These are phyloP conservation scores for Ceratobasidium sp. DNA, from an alignment of 1,284 basidiomycete species.

Conservation along the genomic window DNA sequence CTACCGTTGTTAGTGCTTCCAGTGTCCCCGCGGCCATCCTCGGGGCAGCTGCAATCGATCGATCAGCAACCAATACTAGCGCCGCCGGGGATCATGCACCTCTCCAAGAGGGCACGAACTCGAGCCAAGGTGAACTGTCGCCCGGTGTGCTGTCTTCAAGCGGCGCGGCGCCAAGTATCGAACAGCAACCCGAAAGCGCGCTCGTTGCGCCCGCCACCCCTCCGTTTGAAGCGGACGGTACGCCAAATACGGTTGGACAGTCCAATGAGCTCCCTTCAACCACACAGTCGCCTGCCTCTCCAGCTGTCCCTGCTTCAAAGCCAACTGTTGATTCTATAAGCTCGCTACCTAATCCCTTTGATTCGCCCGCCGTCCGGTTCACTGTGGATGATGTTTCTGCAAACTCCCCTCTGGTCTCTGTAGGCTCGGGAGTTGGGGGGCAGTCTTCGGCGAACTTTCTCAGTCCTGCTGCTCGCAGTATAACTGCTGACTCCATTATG, in stretches of 20 bases:
- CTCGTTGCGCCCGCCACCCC: neutral
- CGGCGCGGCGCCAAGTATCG: neutral
- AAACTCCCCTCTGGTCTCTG: conserved; percentile 3
- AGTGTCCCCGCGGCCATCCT: conserved; percentile 41
- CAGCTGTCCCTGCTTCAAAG: neutral
- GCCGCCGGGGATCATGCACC: neutral
- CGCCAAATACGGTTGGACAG: neutral
- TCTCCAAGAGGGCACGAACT: neutral
- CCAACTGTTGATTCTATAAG: conserved; percentile 9
- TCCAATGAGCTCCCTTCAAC: neutral
- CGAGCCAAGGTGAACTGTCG: neutral
- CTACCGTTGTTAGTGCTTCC: conserved; percentile 30
- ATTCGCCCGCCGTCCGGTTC: conserved; percentile 8
- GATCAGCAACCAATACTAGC: neutral
- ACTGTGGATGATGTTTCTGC: conserved; percentile 18
- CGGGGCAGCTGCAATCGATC: conserved; percentile 15
- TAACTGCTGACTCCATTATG: conserved; percentile 13
- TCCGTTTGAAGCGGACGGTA: neutral
- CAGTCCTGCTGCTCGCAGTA: conserved; percentile 23
- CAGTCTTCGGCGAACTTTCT: conserved; percentile 31
- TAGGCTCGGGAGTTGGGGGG: neutral
- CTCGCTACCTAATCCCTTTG: conserved; percentile 23
- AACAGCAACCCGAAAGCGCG: neutral
- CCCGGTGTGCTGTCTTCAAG: neutral
- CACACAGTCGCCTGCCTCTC: neutral